Base-by-base conservation (phyloP, 164 flowering plant species). In the Aristolochia californica region DNA sequence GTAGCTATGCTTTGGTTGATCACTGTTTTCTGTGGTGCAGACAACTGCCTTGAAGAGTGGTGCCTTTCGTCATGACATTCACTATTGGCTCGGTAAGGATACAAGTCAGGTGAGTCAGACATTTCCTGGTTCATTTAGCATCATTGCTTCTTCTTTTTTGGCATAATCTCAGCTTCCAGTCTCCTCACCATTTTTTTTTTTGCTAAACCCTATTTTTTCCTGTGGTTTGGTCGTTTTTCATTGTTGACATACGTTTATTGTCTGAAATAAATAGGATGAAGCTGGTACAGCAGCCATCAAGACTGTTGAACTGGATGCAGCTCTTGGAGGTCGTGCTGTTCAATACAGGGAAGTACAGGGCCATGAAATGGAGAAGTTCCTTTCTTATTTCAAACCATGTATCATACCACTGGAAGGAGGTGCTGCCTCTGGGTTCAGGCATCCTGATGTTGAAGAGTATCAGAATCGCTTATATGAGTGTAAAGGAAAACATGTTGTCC, bases 261-360 rank as follows among this genome's bases (percentile, higher is more conserved):
- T n/a, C 67, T 30, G 43, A 38, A 58, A 66, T 5, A 48, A 69
- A 60, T 70, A 94, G 97, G 99, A 94, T 79, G 97, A 94, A 81
- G 84, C 97, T 64, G 97, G 97, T 66, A 66, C 91, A 26, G 97
- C 96, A 58, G 95, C 99, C 48, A 74, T 88, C 64, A 94, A 90
- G 74, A 90, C 97, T 53, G 83, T 94, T 67, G 99, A 94, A 74
- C 65, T 94, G 55, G 99, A 94, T 88, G 97, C 97, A 60, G 88
- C 97, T 60, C 86, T 94, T 60, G 99, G 99, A 45, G 99, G 99
- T 28, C 96, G 97, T 67, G 99, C 99, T 56, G 99, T 94, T 65
- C 99, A 94, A 68, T 94, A 94, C 76, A 80, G 99, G 62, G 99
- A 94, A 80, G 82, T 88, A 23, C 99, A 94, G 76, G 97, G 99